Conservation (phyloP, 2,329 filamentous ascomycete species). For the Tolypocladium pustulatum region DNA sequence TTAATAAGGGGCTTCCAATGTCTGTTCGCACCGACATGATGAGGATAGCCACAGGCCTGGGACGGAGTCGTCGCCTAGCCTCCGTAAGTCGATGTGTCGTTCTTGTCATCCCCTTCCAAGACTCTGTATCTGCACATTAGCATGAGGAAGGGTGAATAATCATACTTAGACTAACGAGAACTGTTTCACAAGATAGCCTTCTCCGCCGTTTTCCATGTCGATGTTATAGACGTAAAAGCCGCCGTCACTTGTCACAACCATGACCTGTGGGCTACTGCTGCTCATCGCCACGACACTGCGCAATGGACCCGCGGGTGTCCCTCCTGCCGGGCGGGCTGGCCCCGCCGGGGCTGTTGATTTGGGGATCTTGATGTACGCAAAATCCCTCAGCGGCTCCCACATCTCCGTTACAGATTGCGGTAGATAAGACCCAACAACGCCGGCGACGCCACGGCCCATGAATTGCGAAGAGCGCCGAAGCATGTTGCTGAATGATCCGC, state of each 20-base stretch:
- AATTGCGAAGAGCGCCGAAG: slow-evolving; percentile 91
- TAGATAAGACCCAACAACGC: slow-evolving; percentile 82
- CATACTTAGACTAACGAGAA: slow-evolving; percentile 81
- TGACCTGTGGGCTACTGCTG: slow-evolving; percentile 86
- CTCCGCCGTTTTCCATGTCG: slow-evolving; percentile 87
- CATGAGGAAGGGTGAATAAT: background rate
- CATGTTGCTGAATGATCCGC: slow-evolving; percentile 81
- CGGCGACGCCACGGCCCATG: slow-evolving; percentile 79
- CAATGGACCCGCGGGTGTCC: slow-evolving; percentile 40
- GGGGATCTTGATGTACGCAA: slow-evolving; percentile 91
- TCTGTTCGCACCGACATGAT: background rate
- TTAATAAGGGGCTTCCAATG: background rate
- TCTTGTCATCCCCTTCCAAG: slow-evolving; percentile 43
- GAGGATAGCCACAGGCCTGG: background rate
- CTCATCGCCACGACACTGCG: slow-evolving; percentile 96
- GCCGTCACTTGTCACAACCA: slow-evolving; percentile 95
- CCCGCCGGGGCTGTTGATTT: slow-evolving; percentile 30
- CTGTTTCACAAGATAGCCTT: slow-evolving; percentile 83
- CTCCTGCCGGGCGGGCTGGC: slow-evolving; percentile 14
- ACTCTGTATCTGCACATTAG: slow-evolving; percentile 25
- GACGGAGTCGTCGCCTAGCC: slow-evolving; percentile 4
- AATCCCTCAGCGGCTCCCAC: slow-evolving; percentile 92
- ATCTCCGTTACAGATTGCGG: slow-evolving; percentile 93
- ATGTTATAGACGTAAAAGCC: slow-evolving; percentile 93
- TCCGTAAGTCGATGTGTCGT: slow-evolving; percentile 37